Base-by-base conservation (phyloP, 805 yeast genomes). In the Yarrowia sp. region DNA sequence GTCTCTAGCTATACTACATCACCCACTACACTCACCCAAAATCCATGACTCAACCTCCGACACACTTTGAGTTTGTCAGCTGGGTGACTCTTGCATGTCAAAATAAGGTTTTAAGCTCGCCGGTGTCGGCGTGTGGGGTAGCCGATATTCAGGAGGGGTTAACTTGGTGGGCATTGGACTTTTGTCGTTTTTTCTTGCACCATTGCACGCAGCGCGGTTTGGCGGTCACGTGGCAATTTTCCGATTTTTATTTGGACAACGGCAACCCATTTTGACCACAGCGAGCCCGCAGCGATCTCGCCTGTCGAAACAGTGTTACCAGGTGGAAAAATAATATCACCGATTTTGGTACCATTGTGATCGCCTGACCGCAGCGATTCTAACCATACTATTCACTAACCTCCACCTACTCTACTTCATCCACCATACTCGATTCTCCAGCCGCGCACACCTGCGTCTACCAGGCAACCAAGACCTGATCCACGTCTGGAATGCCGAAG, bases 121-220 rank as follows among this genome's bases (percentile, higher is more conserved):
- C 58, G 58, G 42, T 33, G n/a, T 33, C 58, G 58, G 58, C 58
- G 58, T 51, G 58, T 51, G 58, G 58, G 58, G 58, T 51, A 51
- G 21, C 47, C 31, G 32, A 39, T n/a, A n/a, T n/a, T n/a, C n/a
- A n/a, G n/a, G 42, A 1, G 31, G 14, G 18, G 29, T n/a, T n/a
- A 21, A 7, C 6, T 2, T 14, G 44, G 18, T 18, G 47, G 46
- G 18, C n/a, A 8, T 24, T 14, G 16, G 25, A 13, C 8, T n/a
- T 33, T 33, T 16, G 21, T 8, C 19, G 14, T 33, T 33, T 16
- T 6, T n/a, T n/a, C n/a, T n/a, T n/a, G n/a, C n/a, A n/a, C n/a
- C n/a, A n/a, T n/a, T n/a, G n/a, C n/a, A n/a, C n/a, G n/a, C n/a
- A n/a, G n/a, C n/a, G n/a, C n/a, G n/a, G n/a, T n/a, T n/a, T n/a